Conservation (phyloP, 129 eudicot genomes). For the Helianthus tuberosus region DNA sequence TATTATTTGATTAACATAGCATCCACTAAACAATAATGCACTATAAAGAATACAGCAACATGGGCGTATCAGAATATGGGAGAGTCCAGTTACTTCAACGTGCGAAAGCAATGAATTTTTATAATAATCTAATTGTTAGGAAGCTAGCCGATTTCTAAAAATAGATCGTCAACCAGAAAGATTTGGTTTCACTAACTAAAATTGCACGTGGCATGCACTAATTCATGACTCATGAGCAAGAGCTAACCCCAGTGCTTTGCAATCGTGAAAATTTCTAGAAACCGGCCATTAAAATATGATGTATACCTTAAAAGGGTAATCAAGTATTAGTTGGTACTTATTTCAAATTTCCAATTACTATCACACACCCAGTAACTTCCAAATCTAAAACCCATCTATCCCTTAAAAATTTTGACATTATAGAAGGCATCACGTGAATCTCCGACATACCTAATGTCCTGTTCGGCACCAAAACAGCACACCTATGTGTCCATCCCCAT, state of each 20-base stretch:
- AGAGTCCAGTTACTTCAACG: neutral
- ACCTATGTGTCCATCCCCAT: neutral
- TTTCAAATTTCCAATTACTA: neutral
- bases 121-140: slow-evolving; percentile 1
- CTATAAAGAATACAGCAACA: neutral
- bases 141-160: slow-evolving; percentile 1
- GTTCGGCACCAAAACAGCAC: neutral
- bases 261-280: neutral
- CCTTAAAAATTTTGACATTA: neutral
- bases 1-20: slow-evolving; percentile 9
- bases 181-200: neutral
- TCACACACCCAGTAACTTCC: neutral
- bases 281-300: neutral
- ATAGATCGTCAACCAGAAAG: neutral
- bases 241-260: neutral
- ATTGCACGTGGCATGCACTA: neutral
- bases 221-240: slow-evolving; percentile 1
- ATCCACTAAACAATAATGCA: neutral
- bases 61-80: neutral
- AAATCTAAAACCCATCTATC: neutral
- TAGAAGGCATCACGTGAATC: neutral
- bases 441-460: neutral
- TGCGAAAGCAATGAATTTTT: slow-evolving; percentile 3
- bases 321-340: neutral
- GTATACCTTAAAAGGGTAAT: neutral